These are phyloP conservation scores for Abortiporus biennis DNA, from an alignment of 1,284 basidiomycete species.

Conservation along the genomic window DNA sequence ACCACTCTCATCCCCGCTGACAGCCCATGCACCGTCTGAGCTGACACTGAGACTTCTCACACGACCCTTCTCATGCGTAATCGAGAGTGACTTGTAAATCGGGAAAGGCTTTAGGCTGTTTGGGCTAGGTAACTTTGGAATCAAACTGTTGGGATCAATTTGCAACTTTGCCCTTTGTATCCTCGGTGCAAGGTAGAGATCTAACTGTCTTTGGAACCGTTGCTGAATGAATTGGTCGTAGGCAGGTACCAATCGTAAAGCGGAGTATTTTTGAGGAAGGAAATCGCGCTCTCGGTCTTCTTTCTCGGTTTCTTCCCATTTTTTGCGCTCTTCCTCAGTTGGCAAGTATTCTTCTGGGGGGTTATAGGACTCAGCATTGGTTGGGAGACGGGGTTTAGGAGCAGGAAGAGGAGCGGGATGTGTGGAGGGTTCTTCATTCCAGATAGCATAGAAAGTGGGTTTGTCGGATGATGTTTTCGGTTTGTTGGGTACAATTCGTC, in stretches of 20 bases:
- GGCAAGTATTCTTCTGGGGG: conserved; percentile 97
- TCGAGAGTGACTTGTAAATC: conserved; percentile 72
- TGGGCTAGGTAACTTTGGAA: conserved; percentile 95
- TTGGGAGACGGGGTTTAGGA: conserved; percentile 87
- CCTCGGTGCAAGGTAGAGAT: conserved; percentile 95
- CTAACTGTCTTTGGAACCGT: conserved; percentile 91
- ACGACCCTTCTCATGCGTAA: conserved; percentile 65
- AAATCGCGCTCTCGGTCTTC: conserved; percentile 92
- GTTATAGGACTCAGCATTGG: conserved; percentile 95
- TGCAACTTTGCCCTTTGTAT: conserved; percentile 85
- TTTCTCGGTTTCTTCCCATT: conserved; percentile 83
- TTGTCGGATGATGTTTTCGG: conserved; percentile 69
- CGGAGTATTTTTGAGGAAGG: conserved; percentile 82
- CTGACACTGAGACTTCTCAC: conserved; percentile 80
- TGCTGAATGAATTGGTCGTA: conserved; percentile 93
- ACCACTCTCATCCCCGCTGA: conserved; percentile 91
- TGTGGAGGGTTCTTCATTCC: conserved; percentile 67
- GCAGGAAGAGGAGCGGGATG: conserved; percentile 85
- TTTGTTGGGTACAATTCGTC: conserved; percentile 88
- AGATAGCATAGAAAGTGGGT: conserved; percentile 85
- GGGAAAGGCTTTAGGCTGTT: conserved; percentile 94
- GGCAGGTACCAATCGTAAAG: conserved; percentile 87
- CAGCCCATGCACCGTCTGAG: conserved; percentile 87
- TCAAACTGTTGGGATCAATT: conserved; percentile 86
- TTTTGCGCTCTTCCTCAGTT: conserved; percentile 77